Evolutionary conservation across 257 asterid species (phyloP).

Genomic region (Solanum tarapatanum): DNA sequence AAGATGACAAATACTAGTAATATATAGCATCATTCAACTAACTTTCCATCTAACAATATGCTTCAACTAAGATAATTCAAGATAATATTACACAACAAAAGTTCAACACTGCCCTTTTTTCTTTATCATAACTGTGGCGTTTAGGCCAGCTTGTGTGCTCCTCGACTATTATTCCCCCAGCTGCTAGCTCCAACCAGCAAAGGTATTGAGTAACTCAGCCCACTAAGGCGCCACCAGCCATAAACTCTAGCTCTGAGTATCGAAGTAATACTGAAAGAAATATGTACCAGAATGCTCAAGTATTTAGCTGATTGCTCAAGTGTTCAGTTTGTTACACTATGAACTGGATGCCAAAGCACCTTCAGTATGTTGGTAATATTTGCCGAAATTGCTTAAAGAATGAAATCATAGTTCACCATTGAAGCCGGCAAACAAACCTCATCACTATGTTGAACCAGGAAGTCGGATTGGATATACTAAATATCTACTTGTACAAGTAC

Average conservation of each 20-base stretch:
- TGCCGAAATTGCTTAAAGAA: neutral
- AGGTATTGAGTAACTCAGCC: neutral
- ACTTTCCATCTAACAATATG: neutral
- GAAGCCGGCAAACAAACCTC: neutral
- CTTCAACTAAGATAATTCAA: neutral
- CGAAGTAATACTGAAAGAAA: neutral
- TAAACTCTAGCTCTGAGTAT: neutral
- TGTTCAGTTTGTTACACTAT: neutral
- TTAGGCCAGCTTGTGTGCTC: neutral
- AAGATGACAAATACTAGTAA: neutral
- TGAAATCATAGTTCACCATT: neutral
- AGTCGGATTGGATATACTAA: neutral
- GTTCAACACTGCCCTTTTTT: neutral
- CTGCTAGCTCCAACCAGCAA: neutral
- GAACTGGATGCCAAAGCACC: neutral
- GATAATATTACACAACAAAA: neutral
- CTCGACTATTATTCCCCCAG: neutral
- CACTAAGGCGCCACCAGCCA: neutral
- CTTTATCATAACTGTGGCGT: neutral
- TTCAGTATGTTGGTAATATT: neutral
- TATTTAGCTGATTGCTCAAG: neutral
- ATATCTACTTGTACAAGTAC: neutral
- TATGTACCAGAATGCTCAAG: neutral
- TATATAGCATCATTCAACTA: neutral
- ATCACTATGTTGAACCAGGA: neutral